Evolutionary conservation across 2,329 filamentous ascomycete genomes (phyloP), one percentile per base, ranked within the genome.

Genomic region (Penicillium sp.): DNA sequence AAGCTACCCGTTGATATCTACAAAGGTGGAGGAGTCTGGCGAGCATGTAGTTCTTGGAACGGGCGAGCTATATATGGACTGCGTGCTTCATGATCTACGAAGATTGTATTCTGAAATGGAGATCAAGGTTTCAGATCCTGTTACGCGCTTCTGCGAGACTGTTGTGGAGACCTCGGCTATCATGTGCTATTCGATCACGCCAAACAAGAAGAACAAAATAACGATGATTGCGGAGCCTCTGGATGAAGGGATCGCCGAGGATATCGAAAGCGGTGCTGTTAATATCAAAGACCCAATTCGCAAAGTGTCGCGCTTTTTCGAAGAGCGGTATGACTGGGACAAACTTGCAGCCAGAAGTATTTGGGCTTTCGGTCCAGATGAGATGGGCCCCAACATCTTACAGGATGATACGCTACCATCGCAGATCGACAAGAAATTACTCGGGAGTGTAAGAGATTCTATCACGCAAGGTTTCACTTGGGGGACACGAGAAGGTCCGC

Each of bases 191-290:
- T 91, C 93, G 21, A 83, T 95, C 60, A 97, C 93, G 3, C 93
- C 93, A 2, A 98, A 98, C 74, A 98, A 98, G 74, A 96, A 96
- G 76, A 98, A 98, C 75, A 95, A 95, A 69, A 86, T 98, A 62
- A 97, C 93, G 32, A 96, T 98, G 88, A 87, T 97, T 50, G 91
- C 93, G 3, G 93, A 98, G 68, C 91, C 93, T 31, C 75, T 98
- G 13, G 93, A 98, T 59, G 87, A 94, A 61, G 93, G 93, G 15
- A 95, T 98, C 54, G 88, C 91, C 4, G 84, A 87, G 62, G 93
- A 98, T 62, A 97, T 98, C 55, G 93, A 98, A 72, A 83, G 81
- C 41, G 90, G 91, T 26, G 84, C 81, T 48, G 90, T 98, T 61
- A 89, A 81, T 63, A 96, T 98, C 72, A 88, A 86, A 56, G 91